Evolutionary conservation across 2,329 filamentous ascomycete species (phyloP).

Genomic region (Triangularia verruculosa): DNA sequence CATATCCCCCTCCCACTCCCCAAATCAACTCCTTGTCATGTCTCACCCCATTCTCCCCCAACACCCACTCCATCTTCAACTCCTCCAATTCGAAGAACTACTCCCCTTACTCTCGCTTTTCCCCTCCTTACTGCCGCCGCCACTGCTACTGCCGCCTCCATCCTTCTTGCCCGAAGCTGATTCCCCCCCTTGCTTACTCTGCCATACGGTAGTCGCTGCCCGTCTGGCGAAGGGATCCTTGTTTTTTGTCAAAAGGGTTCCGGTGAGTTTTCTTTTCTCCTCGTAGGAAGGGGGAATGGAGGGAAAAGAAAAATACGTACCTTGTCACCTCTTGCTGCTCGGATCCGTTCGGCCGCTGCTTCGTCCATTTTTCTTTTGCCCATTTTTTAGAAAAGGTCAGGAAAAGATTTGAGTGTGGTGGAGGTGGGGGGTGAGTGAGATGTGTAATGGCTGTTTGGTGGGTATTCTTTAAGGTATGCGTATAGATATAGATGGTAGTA

Average conservation of each 20-base stretch:
- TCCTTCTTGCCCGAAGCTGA: slow-evolving; percentile 14
- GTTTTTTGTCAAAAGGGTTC: not conserved
- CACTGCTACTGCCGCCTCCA: too few species aligned
- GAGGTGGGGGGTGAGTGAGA: not conserved
- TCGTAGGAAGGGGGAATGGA: not conserved
- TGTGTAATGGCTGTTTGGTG: too few species aligned
- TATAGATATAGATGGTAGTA: too few species aligned
- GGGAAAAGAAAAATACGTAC: slow-evolving; percentile 27
- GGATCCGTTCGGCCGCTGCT: slow-evolving; percentile 41
- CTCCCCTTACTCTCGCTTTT: slow-evolving; percentile 1
- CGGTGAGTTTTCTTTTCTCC: not conserved
- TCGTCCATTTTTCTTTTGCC: slow-evolving; percentile 43
- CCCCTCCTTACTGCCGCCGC: slow-evolving; percentile 21
- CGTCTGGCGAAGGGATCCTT: slow-evolving; percentile 39
- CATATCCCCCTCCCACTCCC: not conserved
- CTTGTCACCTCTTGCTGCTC: slow-evolving; percentile 40
- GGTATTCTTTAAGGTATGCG: too few species aligned
- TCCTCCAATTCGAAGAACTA: slow-evolving; percentile 3
- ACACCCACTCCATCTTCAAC: not conserved
- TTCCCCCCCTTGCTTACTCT: slow-evolving; percentile 31
- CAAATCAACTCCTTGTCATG: not conserved
- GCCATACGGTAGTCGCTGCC: slow-evolving; percentile 35
- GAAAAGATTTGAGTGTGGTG: slow-evolving; percentile 7
- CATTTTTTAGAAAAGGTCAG: slow-evolving; percentile 31
- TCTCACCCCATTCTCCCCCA: not conserved